phyloP scores from a whole-genome alignment of 1,284 basidiomycete genomes.

The Trichosporon coremiiforme region DNA sequence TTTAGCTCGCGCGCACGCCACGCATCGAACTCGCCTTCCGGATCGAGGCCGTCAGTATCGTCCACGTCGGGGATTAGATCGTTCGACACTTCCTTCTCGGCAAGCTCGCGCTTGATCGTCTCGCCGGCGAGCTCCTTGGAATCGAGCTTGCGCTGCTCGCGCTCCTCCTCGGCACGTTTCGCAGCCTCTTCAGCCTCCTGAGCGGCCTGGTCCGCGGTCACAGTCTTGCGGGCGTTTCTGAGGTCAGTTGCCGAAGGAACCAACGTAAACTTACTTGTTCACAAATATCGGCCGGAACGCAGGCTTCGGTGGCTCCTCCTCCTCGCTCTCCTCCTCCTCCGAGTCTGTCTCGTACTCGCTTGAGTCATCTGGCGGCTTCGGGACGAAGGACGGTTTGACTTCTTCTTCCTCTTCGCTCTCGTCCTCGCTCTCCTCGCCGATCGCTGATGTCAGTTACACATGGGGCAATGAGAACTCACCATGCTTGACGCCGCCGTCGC shows the following conservation, averaged over 20 bases:
- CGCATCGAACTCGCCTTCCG: conserved; percentile 86
- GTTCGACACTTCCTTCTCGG: conserved; percentile 73
- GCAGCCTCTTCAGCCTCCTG: conserved; percentile 49
- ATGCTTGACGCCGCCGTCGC: conserved; percentile 43
- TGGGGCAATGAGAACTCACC: conserved; percentile 30
- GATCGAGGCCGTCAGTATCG: conserved; percentile 92
- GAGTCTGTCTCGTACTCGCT: conserved; percentile 57
- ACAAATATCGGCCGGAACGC: conserved; percentile 55
- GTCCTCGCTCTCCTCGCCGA: conserved; percentile 33
- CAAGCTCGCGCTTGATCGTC: conserved; percentile 54
- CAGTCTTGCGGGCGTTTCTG: conserved; percentile 46
- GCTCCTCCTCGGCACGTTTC: conserved; percentile 46
- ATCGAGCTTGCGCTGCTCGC: conserved; percentile 50
- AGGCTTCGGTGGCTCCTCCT: conserved; percentile 50
- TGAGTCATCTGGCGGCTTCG: conserved; percentile 43
- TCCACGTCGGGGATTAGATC: conserved; percentile 77
- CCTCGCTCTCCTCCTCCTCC: conserved; percentile 48
- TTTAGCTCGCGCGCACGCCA: conserved; percentile 92
- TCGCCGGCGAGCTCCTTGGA: conserved; percentile 55
- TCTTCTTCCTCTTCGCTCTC: conserved; percentile 44
- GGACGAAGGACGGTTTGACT: conserved; percentile 31
- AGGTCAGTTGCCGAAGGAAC: conserved; percentile 8
- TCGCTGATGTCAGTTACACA: conserved; percentile 25
- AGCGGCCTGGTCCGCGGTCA: conserved; percentile 46
- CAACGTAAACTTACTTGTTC: conserved; percentile 43